Evolutionary conservation across 495 filamentous ascomycete genomes (phyloP).

Genomic region (Trichoderma orchidacearum): DNA sequence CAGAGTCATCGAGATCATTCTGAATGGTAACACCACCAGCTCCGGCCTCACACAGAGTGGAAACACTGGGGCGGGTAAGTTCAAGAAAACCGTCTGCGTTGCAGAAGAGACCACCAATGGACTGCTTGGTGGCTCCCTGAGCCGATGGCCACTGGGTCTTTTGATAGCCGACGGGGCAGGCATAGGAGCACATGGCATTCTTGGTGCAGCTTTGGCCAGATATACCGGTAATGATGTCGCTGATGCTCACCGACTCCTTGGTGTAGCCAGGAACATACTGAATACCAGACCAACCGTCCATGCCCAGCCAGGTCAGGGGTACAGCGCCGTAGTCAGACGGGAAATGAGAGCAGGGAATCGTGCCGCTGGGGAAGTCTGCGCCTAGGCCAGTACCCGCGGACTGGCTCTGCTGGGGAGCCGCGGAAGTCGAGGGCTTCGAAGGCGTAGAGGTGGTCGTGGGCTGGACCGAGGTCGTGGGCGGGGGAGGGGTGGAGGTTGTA

Average conservation of each 20-base stretch:
- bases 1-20: conserved; percentile 52
- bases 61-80: conserved; percentile 52
- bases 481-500: not conserved
- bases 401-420: not conserved
- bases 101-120: conserved; percentile 80
- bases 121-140: conserved; percentile 75
- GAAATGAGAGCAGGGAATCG: conserved; percentile 57
- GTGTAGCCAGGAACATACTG: conserved; percentile 37
- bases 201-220: conserved; percentile 41
- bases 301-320: conserved; percentile 47
- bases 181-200: conserved; percentile 78
- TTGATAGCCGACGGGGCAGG: conserved; percentile 80
- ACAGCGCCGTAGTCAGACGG: conserved; percentile 77
- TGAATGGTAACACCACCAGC: conserved; percentile 53
- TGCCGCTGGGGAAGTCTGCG: conserved; percentile 63
- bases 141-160: conserved; percentile 80
- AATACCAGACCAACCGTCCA: conserved; percentile 72
- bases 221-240: conserved; percentile 50
- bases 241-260: conserved; percentile 18
- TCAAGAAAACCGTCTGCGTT: conserved; percentile 58
- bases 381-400: conserved; percentile 40
- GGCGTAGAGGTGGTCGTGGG: conserved; percentile 6
- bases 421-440: not conserved
- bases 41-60: conserved; percentile 63
- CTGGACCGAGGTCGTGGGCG: conserved; percentile 8